A percentile compares a stretch with the other conserved stretches of the same genome.
phyloP scores from a whole-genome alignment of 2,329 filamentous ascomycete genomes.

The Fusarium foetens region DNA sequence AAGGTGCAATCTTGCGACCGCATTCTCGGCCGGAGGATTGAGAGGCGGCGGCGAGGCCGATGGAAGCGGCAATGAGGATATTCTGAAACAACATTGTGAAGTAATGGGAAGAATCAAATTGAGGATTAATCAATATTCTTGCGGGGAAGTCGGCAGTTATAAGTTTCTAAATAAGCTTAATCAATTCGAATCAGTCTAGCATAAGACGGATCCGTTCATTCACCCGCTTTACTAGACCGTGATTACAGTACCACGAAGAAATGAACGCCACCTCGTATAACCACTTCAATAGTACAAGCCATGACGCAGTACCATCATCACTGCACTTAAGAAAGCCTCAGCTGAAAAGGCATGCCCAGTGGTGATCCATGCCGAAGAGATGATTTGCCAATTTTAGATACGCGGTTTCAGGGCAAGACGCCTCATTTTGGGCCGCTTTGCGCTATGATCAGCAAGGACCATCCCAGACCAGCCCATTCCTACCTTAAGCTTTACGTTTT shows the following conservation, averaged over 20 bases:
- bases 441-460: slow-evolving; percentile 8
- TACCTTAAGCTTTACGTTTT: not conserved
- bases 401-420: slow-evolving; percentile 3
- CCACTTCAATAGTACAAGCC: not conserved
- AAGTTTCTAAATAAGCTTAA: slow-evolving; percentile 12
- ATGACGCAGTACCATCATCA: slow-evolving; percentile 11
- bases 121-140: not conserved
- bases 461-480: slow-evolving; percentile 6
- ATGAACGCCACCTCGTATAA: slow-evolving; percentile 35
- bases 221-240: not conserved
- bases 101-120: not conserved
- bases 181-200: not conserved
- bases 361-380: not conserved
- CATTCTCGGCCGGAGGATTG: slow-evolving; percentile 34
- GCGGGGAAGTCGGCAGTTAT: not conserved
- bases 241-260: not conserved
- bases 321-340: not conserved
- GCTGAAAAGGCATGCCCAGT: not conserved
- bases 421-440: not conserved
- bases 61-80: slow-evolving; percentile 28
- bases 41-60: slow-evolving; percentile 32
- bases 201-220: not conserved
- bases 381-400: slow-evolving; percentile 11
- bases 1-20: slow-evolving; percentile 46
- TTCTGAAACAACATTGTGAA: slow-evolving; percentile 40